Base-by-base conservation (phyloP, 2,329 filamentous ascomycete species). In the Aureobasidium sp. region DNA sequence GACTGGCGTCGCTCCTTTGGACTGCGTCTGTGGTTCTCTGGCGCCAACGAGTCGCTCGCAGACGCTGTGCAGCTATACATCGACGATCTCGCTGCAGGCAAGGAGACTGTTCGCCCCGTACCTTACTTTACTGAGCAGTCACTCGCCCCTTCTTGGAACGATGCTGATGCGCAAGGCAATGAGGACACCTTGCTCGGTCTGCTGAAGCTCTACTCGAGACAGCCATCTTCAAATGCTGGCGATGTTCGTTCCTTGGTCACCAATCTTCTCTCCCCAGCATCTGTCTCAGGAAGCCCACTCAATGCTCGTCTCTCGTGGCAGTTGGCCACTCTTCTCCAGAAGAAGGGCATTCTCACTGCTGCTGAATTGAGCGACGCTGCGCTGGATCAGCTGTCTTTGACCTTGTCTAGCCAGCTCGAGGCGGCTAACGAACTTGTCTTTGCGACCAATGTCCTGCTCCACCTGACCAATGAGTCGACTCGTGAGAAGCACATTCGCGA, bases 1-100 rank as follows among this genome's bases (percentile, higher is more conserved):
- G 89, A 95, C 72, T 99, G 94, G 94, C 87, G 90, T 73, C 92
- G 96, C 71, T 87, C 92, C 0, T 96, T 99, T 73, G 93, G 90
- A 12, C 81, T 99, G 55, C 86, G 92, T 47, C 80, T 99, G 1
- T 97, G 92, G 89, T 99, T 96, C 73, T 51, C 57, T 10, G 87
- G 87, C 48, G 89, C 86, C 44, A 81, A 84, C 2, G 88, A 92
- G 48, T 82, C 85, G 39, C 81, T 97, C 47, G 84, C 87, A 55
- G 78, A 81, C 50, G 92, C 92, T 2, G 87, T 99, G 5, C 75
- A 80, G 47, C 82, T 83, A 32, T 99, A 92, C 74, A 80, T 85
- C 64, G 79, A 86, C 61, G 92, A 96, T 68, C 79, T 97, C 50
- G 77, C 81, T 32, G 83, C 87, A 64, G 87, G 87, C 48, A 81